Evolutionary conservation across 805 yeast species (phyloP), one percentile per base, ranked within the genome.

Genomic region (Alloascoidea hylecoeti): DNA sequence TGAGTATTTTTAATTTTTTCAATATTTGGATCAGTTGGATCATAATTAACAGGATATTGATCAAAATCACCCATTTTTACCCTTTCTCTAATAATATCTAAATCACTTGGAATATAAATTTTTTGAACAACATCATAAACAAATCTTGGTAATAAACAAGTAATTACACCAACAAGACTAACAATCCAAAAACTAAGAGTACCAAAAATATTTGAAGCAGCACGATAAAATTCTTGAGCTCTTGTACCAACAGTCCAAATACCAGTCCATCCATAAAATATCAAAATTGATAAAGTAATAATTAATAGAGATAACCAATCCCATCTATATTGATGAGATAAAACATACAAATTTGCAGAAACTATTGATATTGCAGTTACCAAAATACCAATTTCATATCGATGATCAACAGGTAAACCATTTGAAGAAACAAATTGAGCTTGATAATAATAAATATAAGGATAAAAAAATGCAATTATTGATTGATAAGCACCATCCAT

Each of bases 401-500:
- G 67, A 53, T 81, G 92, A 48, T 78, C 85, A 32, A 78, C 46
- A 3, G 64, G 61, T 47, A 75, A 58, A 1, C 83, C 84, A 42
- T 72, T 72, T 35, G 53, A 54, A 5, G 70, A 59, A 33, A 68
- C 68, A 39, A 70, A 44, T 34, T 64, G 64, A 30, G 58, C 60
- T 39, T 52, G 57, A 44, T 56, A 57, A 44, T 63, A 73, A 4
- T 69, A 42, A 45, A 75, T 63, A 51, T 74, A 79, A 12, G 92
- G 89, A 66, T 77, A 78, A 59, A 75, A 82, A 59, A 72, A 82
- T 4, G 80, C 66, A 35, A 82, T 68, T 18, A 73, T 64, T 0
- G 88, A 78, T 53, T 82, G 94, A 51, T 79, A 82, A 14, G 75
- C 47, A 3, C 86, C 94, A 57, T 82, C 94, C 34, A 68, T 37